Evolutionary conservation across 108 stramenopile species (phyloP).

Genomic region (Nannochloropsis oceanica): DNA sequence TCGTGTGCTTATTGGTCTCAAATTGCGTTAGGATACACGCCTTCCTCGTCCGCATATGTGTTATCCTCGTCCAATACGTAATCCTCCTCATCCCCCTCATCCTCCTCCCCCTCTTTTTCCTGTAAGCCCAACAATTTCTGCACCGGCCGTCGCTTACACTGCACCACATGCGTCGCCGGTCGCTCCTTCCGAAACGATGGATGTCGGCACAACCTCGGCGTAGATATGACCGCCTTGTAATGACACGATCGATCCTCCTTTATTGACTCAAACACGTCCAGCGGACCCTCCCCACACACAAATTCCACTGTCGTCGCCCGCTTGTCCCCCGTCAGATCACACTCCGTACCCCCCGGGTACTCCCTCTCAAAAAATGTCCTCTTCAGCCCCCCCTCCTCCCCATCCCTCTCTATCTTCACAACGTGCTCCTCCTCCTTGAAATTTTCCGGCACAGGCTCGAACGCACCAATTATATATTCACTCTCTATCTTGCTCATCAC

Average conservation of each 20-base stretch:
- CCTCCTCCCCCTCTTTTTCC: no score
- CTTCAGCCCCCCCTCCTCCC: not conserved
- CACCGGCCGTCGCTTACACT: not conserved
- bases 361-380: not conserved
- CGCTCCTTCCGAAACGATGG: not conserved
- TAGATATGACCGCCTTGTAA: not conserved
- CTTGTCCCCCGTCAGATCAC: slow-evolving; percentile 4
- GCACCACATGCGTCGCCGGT: not conserved
- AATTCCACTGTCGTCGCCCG: slow-evolving; percentile 12
- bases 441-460: not conserved
- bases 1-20: no score
- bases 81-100: no score
- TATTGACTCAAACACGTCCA: not conserved
- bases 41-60: no score
- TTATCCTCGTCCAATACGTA: no score
- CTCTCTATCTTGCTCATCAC: not conserved
- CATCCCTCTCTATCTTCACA: not conserved
- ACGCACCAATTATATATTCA: not conserved
- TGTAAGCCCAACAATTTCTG: no score
- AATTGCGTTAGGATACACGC: no score
- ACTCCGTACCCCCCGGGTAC: slow-evolving; percentile 8
- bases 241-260: slow-evolving; percentile 10
- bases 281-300: not conserved
- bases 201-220: slow-evolving; percentile 7
- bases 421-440: not conserved